Evolutionary conservation across 1,284 basidiomycete genomes (phyloP), one percentile per base, ranked within the genome.

Genomic region (Rhodotorula sp.): DNA sequence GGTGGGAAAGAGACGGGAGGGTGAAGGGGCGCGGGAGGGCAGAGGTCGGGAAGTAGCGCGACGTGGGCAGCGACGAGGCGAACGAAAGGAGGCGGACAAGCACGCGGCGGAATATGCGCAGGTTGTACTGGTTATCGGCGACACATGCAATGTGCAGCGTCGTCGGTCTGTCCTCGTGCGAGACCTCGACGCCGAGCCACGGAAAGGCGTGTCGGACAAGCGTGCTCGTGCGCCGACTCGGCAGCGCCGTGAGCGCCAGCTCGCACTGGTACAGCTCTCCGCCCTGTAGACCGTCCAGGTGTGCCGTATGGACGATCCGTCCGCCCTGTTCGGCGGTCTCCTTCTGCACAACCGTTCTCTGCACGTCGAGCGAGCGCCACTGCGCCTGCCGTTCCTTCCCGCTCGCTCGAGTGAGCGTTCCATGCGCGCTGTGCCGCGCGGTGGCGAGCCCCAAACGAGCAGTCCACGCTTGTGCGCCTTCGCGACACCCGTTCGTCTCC

Each of bases 61-160:
- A 13, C 49, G 64, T 27, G 23, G 68, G 14, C 57, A 67, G 52
- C 46, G 70, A 57, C 23, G 62, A 52, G 44, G 62, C 46, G 59
- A 55, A 46, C 50, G 62, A 52, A 61, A 69, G 25, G 23, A 72
- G 34, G 27, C 71, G 64, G 44, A 63, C 64, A 34, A 77, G 72
- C 42, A 76, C 59, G 8, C 65, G 69, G 27, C 74, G 71, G 56
- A 77, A 74, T 14, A 66, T 63, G 19, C 75, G 66, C 21, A 78
- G 67, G 61, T 75, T 75, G 67, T 64, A 77, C 57, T 78, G 77
- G 57, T 77, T 79, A 68, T 79, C 77, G 52, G 75, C 72, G 53
- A 78, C 45, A 50, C 71, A 66, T 56, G 70, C 71, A n/a, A 78
- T 45, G 61, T 76, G 68, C 53, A 79, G 55, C 4, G 73, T 66